Base-by-base conservation (phyloP, 495 filamentous ascomycete genomes). In the Apiosordaria backusii region DNA sequence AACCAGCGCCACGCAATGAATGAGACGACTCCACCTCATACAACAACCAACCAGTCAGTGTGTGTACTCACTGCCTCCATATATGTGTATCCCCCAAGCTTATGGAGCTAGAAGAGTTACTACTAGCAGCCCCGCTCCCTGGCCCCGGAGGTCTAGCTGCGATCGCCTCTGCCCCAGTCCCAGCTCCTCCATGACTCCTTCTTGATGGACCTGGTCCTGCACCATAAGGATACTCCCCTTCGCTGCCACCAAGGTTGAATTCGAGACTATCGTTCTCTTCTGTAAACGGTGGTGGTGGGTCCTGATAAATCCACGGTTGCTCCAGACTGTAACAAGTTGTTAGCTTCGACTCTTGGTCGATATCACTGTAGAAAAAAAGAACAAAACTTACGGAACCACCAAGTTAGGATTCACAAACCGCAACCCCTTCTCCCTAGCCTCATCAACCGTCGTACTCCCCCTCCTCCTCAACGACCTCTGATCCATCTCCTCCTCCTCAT, bases 391-490 rank as follows among this genome's bases (percentile, higher is more conserved):
- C 79, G 89, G 89, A 22, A 76, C 71, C 3, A 90, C 78, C n/a
- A 95, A 72, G 71, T 82, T 92, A 27, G 91, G 91, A 70, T 93
- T 94, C 35, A 92, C 79, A 76, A 90, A 95, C 50, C 79, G 80
- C 68, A 85, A 50, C 0, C 87, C 88, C 66, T 82, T 84, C 72
- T 93, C 89, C 62, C 85, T 75, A 61, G 84, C 79, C 73, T 92
- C 89, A 70, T 93, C 90, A 23, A 91, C 69, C 3, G 80, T 84
- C 4, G 80, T 84, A 57, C 84, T 85, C 52, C 75, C 72, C 21
- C 79, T 71, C 66, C 81, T 71, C 26, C 74, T 22, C 27, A 77
- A 57, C 64, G 74, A 64, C 57, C 74, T 70, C 66, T 22, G 60
- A 23, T 76, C 62, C 24, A 61, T 73, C 77, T 50, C 69, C 70